Base-by-base conservation (phyloP, 2,329 filamentous ascomycete species). In the Colletotrichum agaves region DNA sequence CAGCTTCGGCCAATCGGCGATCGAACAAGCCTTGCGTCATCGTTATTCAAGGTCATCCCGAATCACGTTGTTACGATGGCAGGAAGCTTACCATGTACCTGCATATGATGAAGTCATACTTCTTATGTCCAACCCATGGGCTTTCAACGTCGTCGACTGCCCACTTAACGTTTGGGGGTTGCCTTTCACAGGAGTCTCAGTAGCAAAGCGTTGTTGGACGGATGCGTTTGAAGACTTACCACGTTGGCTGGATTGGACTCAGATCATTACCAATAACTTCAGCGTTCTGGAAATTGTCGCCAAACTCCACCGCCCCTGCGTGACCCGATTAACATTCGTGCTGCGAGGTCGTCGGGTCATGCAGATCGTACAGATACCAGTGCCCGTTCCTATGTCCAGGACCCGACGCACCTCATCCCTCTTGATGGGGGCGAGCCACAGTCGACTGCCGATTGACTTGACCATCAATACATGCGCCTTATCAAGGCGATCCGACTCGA, bases 391-490 rank as follows among this genome's bases (percentile, higher is more conserved):
- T 0, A 64, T 47, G 3, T 61, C 62, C 0, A 65, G 12, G 1
- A 65, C 53, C 1, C 41, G 60, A 11, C 39, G 62, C 1, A 46
- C 56, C 0, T 61, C n/a, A 6, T 53, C 49, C 15, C 13, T 60
- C 2, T 53, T 15, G 3, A 86, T 71, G 1, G 82, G 83, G 31
- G 82, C 78, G 59, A 79, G 77, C 61, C 81, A 79, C 13, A 85
- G 75, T 55, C 74, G 73, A 0, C 78, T 79, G 2, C 78, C 75
- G 12, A 74, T 5, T 81, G 61, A 43, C 74, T 71, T 23, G 2
- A 82, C 70, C 3, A 78, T 70, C 71, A 80, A 78, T 21, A 79
- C 77, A 58, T 83, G 80, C 65, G 80, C 77, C 76, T 80, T 81
- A 63, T 79, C 79, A 13, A 61, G 56, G 0, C 62, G 56, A 3